These are phyloP conservation scores for Fennellomyces sp. DNA, from an alignment of 371 early-diverging fungal species.

Conservation along the genomic window DNA sequence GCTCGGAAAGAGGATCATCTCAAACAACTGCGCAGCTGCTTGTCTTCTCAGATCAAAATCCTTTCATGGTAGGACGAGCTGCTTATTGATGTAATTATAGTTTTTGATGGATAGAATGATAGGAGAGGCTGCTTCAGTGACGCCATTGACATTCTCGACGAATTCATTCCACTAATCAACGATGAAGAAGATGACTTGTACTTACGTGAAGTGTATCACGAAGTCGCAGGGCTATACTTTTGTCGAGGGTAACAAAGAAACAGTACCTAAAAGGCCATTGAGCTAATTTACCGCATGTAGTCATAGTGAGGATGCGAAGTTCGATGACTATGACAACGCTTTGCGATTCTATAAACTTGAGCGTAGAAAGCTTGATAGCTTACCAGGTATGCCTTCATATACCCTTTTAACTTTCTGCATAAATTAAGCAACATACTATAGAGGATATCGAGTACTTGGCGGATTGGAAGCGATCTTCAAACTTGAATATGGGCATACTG, in stretches of 20 bases:
- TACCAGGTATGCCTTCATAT: slow-evolving; percentile 19
- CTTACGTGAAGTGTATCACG: slow-evolving; percentile 25
- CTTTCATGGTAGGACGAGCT: too few relatives aligned
- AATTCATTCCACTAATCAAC: background rate
- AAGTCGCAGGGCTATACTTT: slow-evolving; percentile 36
- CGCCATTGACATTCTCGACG: background rate
- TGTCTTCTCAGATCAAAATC: too few relatives aligned
- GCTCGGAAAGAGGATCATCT: too few relatives aligned
- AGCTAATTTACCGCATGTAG: slow-evolving; percentile 3
- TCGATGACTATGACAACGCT: slow-evolving; percentile 31
- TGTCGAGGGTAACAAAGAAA: slow-evolving; percentile 32
- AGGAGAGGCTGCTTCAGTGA: too few relatives aligned
- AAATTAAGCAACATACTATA: too few relatives aligned
- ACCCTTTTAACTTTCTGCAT: too few relatives aligned
- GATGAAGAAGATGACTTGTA: slow-evolving; percentile 6
- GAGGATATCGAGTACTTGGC: slow-evolving; percentile 10
- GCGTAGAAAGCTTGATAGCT: slow-evolving; percentile 18
- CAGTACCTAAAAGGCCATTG: too few relatives aligned
- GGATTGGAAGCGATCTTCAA: slow-evolving; percentile 23
- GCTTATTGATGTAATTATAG: too few relatives aligned
- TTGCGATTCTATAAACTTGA: slow-evolving; percentile 32
- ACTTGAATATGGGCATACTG: slow-evolving; percentile 46
- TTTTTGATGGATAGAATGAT: too few relatives aligned
- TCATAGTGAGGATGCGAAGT: slow-evolving; percentile 17
- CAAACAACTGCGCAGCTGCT: too few relatives aligned